Conservation (phyloP, 1,139 yeast genomes). For the Lodderomyces elongisporus region DNA sequence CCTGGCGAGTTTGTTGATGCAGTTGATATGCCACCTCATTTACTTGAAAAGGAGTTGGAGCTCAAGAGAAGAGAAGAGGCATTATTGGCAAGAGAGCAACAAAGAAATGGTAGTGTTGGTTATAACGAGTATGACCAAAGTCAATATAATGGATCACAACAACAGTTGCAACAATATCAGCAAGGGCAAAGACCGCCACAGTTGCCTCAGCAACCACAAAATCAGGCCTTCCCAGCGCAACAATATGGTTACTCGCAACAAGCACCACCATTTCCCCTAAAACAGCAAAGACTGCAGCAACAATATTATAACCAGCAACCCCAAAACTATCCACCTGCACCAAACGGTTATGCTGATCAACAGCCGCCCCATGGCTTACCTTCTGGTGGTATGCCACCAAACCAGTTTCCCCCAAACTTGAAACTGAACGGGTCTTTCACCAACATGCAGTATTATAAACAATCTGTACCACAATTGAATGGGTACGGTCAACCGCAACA, state of each 20-base stretch:
- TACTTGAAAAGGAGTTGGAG: slow-evolving; percentile 33
- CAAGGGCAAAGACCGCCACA: slow-evolving; percentile 6
- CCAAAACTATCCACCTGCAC: slow-evolving; percentile 6
- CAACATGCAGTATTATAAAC: slow-evolving; percentile 10
- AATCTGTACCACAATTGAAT: slow-evolving; percentile 9
- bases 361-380: slow-evolving; percentile 36
- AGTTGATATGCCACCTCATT: slow-evolving; percentile 11
- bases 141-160: slow-evolving; percentile 6
- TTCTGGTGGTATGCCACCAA: slow-evolving; percentile 29
- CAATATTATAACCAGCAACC: slow-evolving; percentile 6
- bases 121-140: slow-evolving; percentile 7
- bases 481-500: slow-evolving; percentile 12
- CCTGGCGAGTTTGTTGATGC: slow-evolving; percentile 8
- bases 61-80: slow-evolving; percentile 42
- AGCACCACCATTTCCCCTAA: slow-evolving; percentile 14
- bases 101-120: slow-evolving; percentile 1
- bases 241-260: slow-evolving; percentile 6
- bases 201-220: slow-evolving; percentile 5
- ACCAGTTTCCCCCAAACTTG: slow-evolving; percentile 25
- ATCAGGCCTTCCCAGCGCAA: background rate
- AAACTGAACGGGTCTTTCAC: slow-evolving; percentile 12
- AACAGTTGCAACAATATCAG: slow-evolving; percentile 8
- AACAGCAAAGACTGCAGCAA: slow-evolving; percentile 5
- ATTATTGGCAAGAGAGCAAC: slow-evolving; percentile 35
- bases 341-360: slow-evolving; percentile 21